Evolutionary conservation across 2,329 filamentous ascomycete genomes (phyloP).

Genomic region (Phyllosticta citribraziliensis): DNA sequence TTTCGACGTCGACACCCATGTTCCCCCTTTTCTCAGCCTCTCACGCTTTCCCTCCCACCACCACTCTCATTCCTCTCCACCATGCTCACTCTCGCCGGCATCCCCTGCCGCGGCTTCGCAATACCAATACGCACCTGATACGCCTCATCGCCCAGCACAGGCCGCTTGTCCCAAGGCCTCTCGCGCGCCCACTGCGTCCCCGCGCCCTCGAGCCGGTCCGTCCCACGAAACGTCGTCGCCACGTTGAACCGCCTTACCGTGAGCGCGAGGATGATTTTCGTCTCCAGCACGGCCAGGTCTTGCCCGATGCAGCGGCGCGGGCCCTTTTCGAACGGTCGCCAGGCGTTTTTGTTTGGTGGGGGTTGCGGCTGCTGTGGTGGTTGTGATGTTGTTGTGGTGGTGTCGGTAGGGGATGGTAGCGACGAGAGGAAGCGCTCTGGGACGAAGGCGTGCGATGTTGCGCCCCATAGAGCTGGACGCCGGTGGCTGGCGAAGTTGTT

Average conservation of each 20-base stretch:
- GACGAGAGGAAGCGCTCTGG: slow-evolving; percentile 4
- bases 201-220: slow-evolving; percentile 7
- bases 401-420: background rate
- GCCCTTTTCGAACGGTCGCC: slow-evolving; percentile 31
- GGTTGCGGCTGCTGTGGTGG: background rate
- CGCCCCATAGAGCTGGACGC: background rate
- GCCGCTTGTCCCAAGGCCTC: background rate
- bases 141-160: slow-evolving; percentile 15
- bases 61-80: slow-evolving; percentile 13
- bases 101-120: slow-evolving; percentile 19
- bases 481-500: background rate
- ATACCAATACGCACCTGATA: slow-evolving; percentile 20
- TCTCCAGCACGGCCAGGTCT: slow-evolving; percentile 27
- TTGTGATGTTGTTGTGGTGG: no score
- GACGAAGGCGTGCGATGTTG: background rate
- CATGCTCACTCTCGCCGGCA: slow-evolving; percentile 16
- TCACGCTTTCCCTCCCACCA: background rate
- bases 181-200: background rate
- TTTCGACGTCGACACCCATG: no score
- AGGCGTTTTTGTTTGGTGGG: slow-evolving; percentile 15
- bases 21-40: background rate
- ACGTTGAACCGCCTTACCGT: slow-evolving; percentile 18
- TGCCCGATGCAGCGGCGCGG: slow-evolving; percentile 29
- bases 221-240: slow-evolving; percentile 13
- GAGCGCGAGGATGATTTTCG: slow-evolving; percentile 21